phyloP scores from a whole-genome alignment of 2,329 filamentous ascomycete species.

The Xylaria sp. region DNA sequence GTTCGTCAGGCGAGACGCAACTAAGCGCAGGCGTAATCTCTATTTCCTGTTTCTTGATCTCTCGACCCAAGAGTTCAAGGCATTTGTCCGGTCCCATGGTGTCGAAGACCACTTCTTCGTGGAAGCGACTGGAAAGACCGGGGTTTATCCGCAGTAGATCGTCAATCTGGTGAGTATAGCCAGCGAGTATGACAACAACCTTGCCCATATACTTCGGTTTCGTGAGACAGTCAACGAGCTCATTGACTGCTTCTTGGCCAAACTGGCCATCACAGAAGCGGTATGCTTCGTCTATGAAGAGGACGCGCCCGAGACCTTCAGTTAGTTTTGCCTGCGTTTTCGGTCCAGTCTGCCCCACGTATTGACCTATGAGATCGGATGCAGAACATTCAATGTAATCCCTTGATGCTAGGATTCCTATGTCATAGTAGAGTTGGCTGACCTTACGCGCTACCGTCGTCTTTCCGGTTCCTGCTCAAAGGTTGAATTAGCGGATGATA shows the following conservation, averaged over 20 bases:
- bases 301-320: constrained; percentile 64
- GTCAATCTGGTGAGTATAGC: constrained; percentile 71
- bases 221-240: constrained; percentile 56
- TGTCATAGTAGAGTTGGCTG: constrained; percentile 76
- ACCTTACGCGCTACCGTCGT: constrained; percentile 72
- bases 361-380: constrained; percentile 71
- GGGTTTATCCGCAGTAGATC: constrained; percentile 64
- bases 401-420: constrained; percentile 67
- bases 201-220: constrained; percentile 63
- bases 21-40: neutral
- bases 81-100: constrained; percentile 46
- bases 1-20: neutral
- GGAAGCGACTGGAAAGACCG: constrained; percentile 68
- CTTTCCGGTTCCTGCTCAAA: constrained; percentile 56
- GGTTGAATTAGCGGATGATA: constrained; percentile 15
- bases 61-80: constrained; percentile 47
- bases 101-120: constrained; percentile 57
- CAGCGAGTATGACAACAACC: constrained; percentile 70
- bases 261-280: constrained; percentile 62
- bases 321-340: constrained; percentile 60
- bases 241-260: constrained; percentile 60
- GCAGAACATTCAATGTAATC: constrained; percentile 71
- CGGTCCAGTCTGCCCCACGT: constrained; percentile 64
- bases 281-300: constrained; percentile 77
- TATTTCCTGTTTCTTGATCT: constrained; percentile 27